Evolutionary conservation across 805 yeast species (phyloP), one percentile per base, ranked within the genome.

Genomic region (Cyberlindnera mycetangii): DNA sequence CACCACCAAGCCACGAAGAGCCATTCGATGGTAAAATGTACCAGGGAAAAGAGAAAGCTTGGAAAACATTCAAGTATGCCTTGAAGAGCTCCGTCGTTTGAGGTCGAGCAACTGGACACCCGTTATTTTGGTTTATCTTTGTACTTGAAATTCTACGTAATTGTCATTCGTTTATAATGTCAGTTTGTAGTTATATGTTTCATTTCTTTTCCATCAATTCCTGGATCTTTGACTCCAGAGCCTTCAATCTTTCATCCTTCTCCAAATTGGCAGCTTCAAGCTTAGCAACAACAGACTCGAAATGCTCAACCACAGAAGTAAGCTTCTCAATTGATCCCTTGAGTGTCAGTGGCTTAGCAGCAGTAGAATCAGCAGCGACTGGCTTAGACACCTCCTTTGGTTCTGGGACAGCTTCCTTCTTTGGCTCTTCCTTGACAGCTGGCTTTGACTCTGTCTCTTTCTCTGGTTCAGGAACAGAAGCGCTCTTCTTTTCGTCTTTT

Each of bases 301-400:
- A 70, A 22, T 72, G 68, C 3, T 69, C 67, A 17, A 83, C 89
- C 27, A 86, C 63, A 2, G 66, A 47, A 5, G 85, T 78, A 43
- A 86, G 68, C 50, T 76, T 82, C 51, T 83, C 92, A 25, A 85
- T 82, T 1, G 89, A 79, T 9, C 78, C 83, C 56, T 83, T 83
- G 48, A 86, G 70, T 0, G 89, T 85, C 25, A 85, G 73, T 16
- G 86, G 78, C 22, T 69, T 61, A 15, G 63, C 21, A 2, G 30
- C 24, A 3, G 55, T 37, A 22, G 54, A 53, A 33, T 42, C 51
- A 28, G 52, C 9, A 21, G 48, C 32, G 9, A 47, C 32, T 19
- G 52, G 41, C 40, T 35, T 43, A 27, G 60, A 42, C 8, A 36
- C 38, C 21, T 37, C 51, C 32, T 44, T 43, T 24, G 55, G 44